Evolutionary conservation across 2,329 filamentous ascomycete genomes (phyloP), one percentile per base, ranked within the genome.

Genomic region (Cladosporium sp.): DNA sequence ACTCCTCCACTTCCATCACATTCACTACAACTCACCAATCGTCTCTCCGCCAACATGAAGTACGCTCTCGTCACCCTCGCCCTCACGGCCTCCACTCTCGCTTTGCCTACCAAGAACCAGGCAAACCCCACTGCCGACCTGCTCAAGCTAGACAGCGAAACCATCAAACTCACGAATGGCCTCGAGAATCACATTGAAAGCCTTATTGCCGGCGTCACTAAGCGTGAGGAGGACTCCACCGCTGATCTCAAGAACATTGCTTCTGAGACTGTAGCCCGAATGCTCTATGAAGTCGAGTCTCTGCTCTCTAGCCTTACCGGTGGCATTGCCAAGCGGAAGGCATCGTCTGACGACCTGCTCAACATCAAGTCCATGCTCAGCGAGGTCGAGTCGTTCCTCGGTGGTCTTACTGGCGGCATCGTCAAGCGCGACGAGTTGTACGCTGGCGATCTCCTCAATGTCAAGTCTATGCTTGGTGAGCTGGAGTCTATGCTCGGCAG

Each of bases 11-110:
- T 44, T 21, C 7, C 41, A 21, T 2, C 18, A n/a, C 41, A 21
- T 4, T 44, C 41, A 21, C 41, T 44, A 44, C 6, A 30, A 30
- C 28, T 44, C 18, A 10, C 8, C 18, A 44, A n/a, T 10, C 6
- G 3, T 44, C 2, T 11, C 41, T 52, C 38, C 51, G 24, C 11
- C 59, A 47, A 49, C 8, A 61, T 61, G 59, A 44, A 52, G 59
- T 61, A 61, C 59, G 59, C 59, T 52, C 30, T 52, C n/a, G 21
- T 61, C 44, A 52, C 44, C 30, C 44, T 61, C 28, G 59, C 59
- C 30, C 44, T 52, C 18, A 49, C 44, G 44, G 59, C 59, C 26
- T 24, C 59, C 59, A 61, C 59, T 32, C n/a, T 61, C 8, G 59
- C 59, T 12, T 28, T 61, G 21, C 59, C 59, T 15, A 61, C 44